Evolutionary conservation across 805 yeast genomes (phyloP).

Genomic region (Hanseniaspora vineae): DNA sequence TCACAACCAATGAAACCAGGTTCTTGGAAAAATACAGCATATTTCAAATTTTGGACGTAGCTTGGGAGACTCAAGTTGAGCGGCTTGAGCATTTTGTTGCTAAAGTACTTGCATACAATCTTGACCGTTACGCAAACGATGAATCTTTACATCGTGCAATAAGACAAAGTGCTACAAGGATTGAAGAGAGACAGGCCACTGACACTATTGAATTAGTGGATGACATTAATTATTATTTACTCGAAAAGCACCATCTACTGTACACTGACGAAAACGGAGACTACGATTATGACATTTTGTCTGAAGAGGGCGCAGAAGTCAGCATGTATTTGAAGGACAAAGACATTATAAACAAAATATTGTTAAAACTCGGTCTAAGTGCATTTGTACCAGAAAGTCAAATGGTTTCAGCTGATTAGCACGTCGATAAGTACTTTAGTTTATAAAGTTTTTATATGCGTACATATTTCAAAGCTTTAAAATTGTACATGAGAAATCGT

Average conservation of each 20-base stretch:
- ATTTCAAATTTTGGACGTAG: conserved; percentile 46
- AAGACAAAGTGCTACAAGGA: conserved; percentile 40
- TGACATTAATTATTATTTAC: conserved; percentile 56
- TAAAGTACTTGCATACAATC: conserved; percentile 37
- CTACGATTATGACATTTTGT: conserved; percentile 11
- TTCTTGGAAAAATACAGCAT: conserved; percentile 25
- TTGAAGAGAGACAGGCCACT: conserved; percentile 49
- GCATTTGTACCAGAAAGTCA: conserved; percentile 19
- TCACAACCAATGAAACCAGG: conserved; percentile 21
- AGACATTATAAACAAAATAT: conserved; percentile 27
- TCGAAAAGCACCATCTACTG: conserved; percentile 19
- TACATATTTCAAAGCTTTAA: neutral
- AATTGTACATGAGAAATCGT: neutral
- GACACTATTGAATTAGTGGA: conserved; percentile 74
- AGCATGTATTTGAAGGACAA: conserved; percentile 21
- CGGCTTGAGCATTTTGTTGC: conserved; percentile 55
- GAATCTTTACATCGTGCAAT: conserved; percentile 28
- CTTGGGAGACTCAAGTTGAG: conserved; percentile 57
- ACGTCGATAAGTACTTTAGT: no score
- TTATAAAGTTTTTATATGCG: neutral
- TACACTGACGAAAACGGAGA: conserved; percentile 16
- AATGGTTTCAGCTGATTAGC: no score
- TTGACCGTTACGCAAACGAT: conserved; percentile 26
- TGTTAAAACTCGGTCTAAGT: conserved; percentile 28
- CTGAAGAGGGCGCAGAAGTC: neutral